A percentile compares a stretch with the other conserved stretches of the same genome.
These are phyloP conservation scores for Ceratocystis papillata DNA, from an alignment of 2,329 filamentous ascomycete species.

Conservation along the genomic window DNA sequence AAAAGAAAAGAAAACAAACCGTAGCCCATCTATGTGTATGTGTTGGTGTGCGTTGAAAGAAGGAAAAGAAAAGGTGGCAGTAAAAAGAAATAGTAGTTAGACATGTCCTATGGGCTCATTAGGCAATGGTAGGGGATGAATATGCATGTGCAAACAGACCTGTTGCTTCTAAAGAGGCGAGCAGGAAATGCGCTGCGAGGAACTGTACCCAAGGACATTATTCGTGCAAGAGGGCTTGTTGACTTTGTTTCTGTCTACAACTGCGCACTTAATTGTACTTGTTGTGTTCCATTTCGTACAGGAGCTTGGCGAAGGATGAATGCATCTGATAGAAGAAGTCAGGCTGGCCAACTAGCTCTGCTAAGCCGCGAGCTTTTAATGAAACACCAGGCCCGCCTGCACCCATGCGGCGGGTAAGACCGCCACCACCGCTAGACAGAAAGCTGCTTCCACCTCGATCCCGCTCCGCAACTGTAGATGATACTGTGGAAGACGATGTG, in stretches of 20 bases:
- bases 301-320: conserved; percentile 50
- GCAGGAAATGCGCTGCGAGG: no score
- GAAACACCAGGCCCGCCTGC: conserved; percentile 46
- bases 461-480: not conserved
- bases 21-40: not conserved
- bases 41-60: not conserved
- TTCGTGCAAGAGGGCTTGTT: no score
- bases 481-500: conserved; percentile 20
- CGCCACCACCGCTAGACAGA: conserved; percentile 42
- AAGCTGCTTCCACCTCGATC: conserved; percentile 41
- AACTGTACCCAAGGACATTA: no score
- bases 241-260: no score
- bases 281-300: conserved; percentile 44
- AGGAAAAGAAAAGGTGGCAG: not conserved
- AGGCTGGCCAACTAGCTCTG: conserved; percentile 54
- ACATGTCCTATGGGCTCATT: no score
- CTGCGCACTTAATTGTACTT: conserved; percentile 6
- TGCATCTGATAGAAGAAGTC: conserved; percentile 61
- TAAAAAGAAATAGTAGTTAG: no score
- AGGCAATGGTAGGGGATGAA: not conserved
- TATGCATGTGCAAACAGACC: not conserved
- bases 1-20: not conserved
- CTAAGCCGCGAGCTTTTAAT: conserved; percentile 49
- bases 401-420: conserved; percentile 48
- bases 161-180: no score